Conservation (phyloP, 768 basidiomycete species). For the Pleurotus platypus region DNA sequence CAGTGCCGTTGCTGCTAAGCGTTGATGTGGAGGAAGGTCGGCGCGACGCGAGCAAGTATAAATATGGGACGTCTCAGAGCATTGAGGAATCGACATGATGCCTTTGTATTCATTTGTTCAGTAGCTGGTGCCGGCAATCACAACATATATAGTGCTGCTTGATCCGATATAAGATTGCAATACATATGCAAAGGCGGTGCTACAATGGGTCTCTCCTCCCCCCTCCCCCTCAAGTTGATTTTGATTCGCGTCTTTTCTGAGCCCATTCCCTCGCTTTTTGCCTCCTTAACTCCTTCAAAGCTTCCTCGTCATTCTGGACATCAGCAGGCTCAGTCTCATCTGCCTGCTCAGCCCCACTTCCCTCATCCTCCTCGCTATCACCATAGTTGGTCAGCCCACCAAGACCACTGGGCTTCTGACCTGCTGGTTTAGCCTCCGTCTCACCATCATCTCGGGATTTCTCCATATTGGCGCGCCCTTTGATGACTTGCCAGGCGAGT, state of each 20-base stretch:
- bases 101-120: no score
- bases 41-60: conserved; percentile 30
- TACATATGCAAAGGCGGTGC: no score
- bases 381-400: conserved; percentile 59
- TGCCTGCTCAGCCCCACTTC: conserved; percentile 13
- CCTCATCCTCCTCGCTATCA: conserved; percentile 41
- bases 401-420: conserved; percentile 25
- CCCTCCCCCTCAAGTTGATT: background rate
- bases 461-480: conserved; percentile 39
- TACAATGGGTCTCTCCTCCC: no score
- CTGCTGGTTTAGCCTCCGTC: conserved; percentile 17
- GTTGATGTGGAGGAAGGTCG: conserved; percentile 72
- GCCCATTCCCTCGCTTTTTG: conserved; percentile 58
- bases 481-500: conserved; percentile 55
- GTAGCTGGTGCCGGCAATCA: no score
- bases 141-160: no score
- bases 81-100: background rate
- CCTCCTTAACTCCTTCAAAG: conserved; percentile 45
- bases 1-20: conserved; percentile 65
- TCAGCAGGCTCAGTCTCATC: conserved; percentile 22
- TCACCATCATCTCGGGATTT: conserved; percentile 21
- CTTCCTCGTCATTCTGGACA: conserved; percentile 21
- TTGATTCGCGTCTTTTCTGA: conserved; percentile 36
- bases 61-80: background rate
- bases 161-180: no score